Conservation (phyloP, 371 early-diverging fungal species). For the Capniomyces stellatus region DNA sequence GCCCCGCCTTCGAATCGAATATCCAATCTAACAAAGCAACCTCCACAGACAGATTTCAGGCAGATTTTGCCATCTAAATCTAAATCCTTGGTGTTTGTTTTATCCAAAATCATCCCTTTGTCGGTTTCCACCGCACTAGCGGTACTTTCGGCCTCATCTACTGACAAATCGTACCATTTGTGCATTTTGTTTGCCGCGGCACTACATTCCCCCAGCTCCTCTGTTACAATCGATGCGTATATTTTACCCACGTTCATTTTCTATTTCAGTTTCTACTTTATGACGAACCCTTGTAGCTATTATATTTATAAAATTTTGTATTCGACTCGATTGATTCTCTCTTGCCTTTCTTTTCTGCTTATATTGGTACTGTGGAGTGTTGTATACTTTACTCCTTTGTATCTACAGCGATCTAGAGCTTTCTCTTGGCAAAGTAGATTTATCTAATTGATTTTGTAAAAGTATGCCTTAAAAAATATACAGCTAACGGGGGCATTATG, state of each 20-base stretch:
- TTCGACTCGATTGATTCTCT: no score
- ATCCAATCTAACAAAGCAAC: background rate
- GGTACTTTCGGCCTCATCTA: background rate
- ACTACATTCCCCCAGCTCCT: background rate
- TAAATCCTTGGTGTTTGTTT: no score
- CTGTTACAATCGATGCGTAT: background rate
- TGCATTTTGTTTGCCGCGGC: background rate
- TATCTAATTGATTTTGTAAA: no score
- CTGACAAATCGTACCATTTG: background rate
- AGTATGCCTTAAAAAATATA: no score
- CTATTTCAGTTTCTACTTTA: background rate
- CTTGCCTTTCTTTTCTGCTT: no score
- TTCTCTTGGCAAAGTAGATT: no score
- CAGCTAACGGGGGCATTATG: no score
- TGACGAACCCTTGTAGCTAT: no score
- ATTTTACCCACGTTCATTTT: background rate
- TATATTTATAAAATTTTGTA: no score
- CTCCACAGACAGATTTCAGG: background rate
- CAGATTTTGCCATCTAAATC: background rate
- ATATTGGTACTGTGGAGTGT: no score
- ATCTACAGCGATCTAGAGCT: no score
- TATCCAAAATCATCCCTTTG: background rate
- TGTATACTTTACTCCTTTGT: no score
- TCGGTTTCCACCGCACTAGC: background rate
- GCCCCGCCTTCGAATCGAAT: background rate